Evolutionary conservation across 2,329 filamentous ascomycete species (phyloP), one percentile per base, ranked within the genome.

Genomic region (Aspergillus melleus): DNA sequence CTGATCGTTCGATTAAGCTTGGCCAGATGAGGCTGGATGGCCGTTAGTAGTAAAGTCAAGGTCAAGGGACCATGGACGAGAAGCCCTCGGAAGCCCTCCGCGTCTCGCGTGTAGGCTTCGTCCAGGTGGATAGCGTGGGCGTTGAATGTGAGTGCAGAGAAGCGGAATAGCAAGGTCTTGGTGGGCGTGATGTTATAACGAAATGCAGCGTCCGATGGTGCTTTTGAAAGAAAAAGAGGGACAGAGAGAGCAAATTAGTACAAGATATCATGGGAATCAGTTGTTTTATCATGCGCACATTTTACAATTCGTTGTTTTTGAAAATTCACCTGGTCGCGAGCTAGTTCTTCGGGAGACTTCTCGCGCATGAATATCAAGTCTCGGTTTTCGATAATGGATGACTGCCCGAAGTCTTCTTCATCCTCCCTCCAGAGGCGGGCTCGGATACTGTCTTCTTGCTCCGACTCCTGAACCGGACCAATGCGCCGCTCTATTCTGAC

Each of bases 61-160:
- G 86, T 87, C 56, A 99, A 79, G 0, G 95, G 94, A 0, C 95
- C 95, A 70, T 98, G 95, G 57, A 98, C 90, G 16, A 98, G 83
- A 26, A 92, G 80, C 61, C 88, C 85, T 5, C 83, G 83, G 72
- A 96, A 88, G 11, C 90, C 90, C 74, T 98, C 95, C 12, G 88
- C 79, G 12, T 84, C 79, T 44, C 83, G 83, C 54, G 87, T 88
- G 76, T 91, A 96, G 49, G 82, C 71, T 1, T 83, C 84, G 74
- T 97, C 90, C 22, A 96, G 82, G 77, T 99, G 95, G 67, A 99
- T 97, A 16, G 84, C 82, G 76, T 99, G 95, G 1, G 92, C 91
- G 75, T 99, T 99, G 80, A 92, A 93, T 2, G 90, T 94, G 36
- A 99, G 84, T 0, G 92, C 92, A 20, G 90, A 95, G 80, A 94